Evolutionary conservation across 2,329 filamentous ascomycete species (phyloP).

Genomic region (Chaetomium olivaceum): DNA sequence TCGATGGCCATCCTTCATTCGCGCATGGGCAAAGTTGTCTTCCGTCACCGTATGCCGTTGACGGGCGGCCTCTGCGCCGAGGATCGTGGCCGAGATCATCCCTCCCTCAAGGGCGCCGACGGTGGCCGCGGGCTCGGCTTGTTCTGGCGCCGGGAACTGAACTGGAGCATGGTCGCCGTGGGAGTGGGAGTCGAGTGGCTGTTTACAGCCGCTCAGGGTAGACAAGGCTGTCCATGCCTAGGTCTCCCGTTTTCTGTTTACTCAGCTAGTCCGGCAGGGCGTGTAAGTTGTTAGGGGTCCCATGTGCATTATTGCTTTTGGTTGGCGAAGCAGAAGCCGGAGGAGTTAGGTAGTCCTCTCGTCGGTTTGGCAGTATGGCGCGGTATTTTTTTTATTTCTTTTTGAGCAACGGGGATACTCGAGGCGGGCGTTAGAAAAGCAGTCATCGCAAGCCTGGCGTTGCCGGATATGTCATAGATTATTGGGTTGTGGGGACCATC

Average conservation of each 20-base stretch:
- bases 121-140: constrained; percentile 64
- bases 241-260: background rate
- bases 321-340: constrained; percentile 42
- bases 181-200: constrained; percentile 64
- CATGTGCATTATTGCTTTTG: constrained; percentile 24
- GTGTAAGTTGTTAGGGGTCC: constrained; percentile 16
- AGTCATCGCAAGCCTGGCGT: constrained; percentile 19
- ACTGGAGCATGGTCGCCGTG: constrained; percentile 83
- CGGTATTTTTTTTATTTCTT: constrained; percentile 33
- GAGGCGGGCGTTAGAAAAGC: constrained; percentile 29
- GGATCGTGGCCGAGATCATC: constrained; percentile 54
- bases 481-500: background rate
- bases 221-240: constrained; percentile 53
- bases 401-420: constrained; percentile 24
- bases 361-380: constrained; percentile 34
- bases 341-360: constrained; percentile 55
- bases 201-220: constrained; percentile 42
- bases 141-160: constrained; percentile 75
- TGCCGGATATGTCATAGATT: constrained; percentile 10
- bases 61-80: constrained; percentile 85
- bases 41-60: constrained; percentile 73
- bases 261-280: too few species aligned
- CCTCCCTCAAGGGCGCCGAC: constrained; percentile 42
- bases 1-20: constrained; percentile 96
- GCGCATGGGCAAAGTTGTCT: constrained; percentile 82